Conservation (phyloP, 768 basidiomycete genomes). For the Pulveroboletus sp. region DNA sequence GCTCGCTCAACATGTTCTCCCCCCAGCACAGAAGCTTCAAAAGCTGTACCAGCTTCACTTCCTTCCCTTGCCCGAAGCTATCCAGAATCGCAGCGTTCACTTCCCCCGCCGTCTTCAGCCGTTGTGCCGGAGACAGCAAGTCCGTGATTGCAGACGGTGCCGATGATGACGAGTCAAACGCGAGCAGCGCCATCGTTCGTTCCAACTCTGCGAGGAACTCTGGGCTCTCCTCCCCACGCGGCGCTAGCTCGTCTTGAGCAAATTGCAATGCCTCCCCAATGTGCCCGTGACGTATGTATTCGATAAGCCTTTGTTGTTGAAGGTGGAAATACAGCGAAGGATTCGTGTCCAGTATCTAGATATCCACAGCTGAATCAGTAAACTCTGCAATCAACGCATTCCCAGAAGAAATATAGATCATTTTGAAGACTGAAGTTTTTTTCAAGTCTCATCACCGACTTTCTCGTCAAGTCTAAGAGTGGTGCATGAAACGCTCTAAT, state of each 20-base stretch:
- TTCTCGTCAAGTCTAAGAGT: slow-evolving; percentile 78
- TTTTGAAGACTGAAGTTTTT: slow-evolving; percentile 97
- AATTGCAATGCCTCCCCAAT: slow-evolving; percentile 81
- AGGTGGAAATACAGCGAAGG: slow-evolving; percentile 91
- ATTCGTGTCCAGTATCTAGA: slow-evolving; percentile 94
- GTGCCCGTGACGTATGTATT: slow-evolving; percentile 81
- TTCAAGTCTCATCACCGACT: slow-evolving; percentile 80
- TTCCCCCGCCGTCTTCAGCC: slow-evolving; percentile 92
- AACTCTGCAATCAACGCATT: neutral
- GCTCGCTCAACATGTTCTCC: slow-evolving; percentile 71
- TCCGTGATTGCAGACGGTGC: slow-evolving; percentile 64
- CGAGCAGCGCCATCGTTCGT: slow-evolving; percentile 89
- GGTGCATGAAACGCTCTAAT: slow-evolving; percentile 98
- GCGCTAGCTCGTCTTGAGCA: slow-evolving; percentile 91
- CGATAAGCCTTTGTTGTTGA: slow-evolving; percentile 94
- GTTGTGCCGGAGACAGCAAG: slow-evolving; percentile 79
- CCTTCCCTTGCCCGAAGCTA: slow-evolving; percentile 85
- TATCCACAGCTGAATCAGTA: slow-evolving; percentile 20
- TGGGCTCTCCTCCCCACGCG: slow-evolving; percentile 90
- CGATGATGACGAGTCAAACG: slow-evolving; percentile 61
- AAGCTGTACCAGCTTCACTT: slow-evolving; percentile 82
- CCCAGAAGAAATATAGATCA: slow-evolving; percentile 44
- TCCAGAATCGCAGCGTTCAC: slow-evolving; percentile 95
- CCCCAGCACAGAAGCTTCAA: slow-evolving; percentile 88
- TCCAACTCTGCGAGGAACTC: slow-evolving; percentile 92